Evolutionary conservation across 305 asterid genomes (phyloP).

Genomic region (Plantago coronopus): DNA sequence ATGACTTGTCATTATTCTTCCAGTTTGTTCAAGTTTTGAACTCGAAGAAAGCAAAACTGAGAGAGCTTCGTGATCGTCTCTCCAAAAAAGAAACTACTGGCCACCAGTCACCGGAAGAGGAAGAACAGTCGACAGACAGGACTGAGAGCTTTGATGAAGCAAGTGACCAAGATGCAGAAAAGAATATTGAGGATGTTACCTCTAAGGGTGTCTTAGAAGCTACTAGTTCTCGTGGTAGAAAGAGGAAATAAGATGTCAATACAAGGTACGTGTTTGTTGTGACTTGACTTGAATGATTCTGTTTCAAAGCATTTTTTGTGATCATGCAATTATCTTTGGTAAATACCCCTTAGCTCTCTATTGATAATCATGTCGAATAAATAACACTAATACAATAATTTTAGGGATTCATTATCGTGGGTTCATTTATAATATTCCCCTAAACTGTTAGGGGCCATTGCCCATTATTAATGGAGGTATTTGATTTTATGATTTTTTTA

Average conservation of each 20-base stretch:
- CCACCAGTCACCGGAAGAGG: slow-evolving; percentile 34
- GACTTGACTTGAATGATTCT: not conserved
- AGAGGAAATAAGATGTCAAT: slow-evolving; percentile 41
- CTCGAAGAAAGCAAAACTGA: slow-evolving; percentile 83
- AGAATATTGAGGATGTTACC: slow-evolving; percentile 31
- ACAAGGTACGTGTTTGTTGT: not conserved
- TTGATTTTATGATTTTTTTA: too few relatives aligned
- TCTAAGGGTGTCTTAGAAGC: slow-evolving; percentile 35
- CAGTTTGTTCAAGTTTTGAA: slow-evolving; percentile 77
- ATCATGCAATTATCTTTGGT: too few relatives aligned
- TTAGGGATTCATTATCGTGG: too few relatives aligned
- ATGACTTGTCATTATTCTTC: slow-evolving; percentile 21
- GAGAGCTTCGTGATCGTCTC: slow-evolving; percentile 71
- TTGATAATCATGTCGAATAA: too few relatives aligned
- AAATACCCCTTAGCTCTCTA: too few relatives aligned
- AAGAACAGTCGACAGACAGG: slow-evolving; percentile 58
- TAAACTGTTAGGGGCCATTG: too few relatives aligned
- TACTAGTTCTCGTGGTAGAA: slow-evolving; percentile 50
- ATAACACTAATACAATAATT: too few relatives aligned
- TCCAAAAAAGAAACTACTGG: slow-evolving; percentile 34
- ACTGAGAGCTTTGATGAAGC: slow-evolving; percentile 66
- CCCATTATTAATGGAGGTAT: too few relatives aligned
- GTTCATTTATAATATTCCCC: too few relatives aligned
- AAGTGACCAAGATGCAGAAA: slow-evolving; percentile 40
- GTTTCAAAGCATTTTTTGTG: too few relatives aligned